These are phyloP conservation scores for Carallia brachiata DNA, from an alignment of 345 rosid genomes.

Conservation along the genomic window DNA sequence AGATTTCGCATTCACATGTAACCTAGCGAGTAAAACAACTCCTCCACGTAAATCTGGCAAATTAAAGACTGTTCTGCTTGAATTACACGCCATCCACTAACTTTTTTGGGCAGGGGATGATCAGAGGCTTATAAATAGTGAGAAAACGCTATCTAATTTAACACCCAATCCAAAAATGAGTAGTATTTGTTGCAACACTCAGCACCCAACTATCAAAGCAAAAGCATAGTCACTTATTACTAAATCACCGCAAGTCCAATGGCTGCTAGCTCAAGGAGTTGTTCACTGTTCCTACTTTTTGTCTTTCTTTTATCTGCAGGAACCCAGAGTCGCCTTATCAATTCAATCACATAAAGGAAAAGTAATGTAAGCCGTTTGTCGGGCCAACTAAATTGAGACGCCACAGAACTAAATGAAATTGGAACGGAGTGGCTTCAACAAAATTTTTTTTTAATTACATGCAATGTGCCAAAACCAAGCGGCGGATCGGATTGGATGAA, in stretches of 20 bases:
- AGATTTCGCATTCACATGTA: not conserved
- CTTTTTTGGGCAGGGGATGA: not conserved
- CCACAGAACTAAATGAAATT: not conserved
- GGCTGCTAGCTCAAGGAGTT: not conserved
- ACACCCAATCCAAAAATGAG: too few relatives aligned
- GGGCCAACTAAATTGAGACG: constrained; percentile 7
- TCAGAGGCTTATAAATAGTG: constrained; percentile 5
- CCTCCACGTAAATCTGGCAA: constrained; percentile 12
- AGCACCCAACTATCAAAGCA: not conserved
- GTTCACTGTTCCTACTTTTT: not conserved
- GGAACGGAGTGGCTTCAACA: not conserved
- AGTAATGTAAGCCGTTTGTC: constrained; percentile 7
- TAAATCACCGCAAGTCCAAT: not conserved
- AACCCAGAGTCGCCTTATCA: not conserved
- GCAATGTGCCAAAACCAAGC: too few relatives aligned
- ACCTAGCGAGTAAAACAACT: not conserved
- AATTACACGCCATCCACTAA: constrained; percentile 13
- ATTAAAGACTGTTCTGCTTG: not conserved
- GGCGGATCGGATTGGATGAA: too few relatives aligned
- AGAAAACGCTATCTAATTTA: too few relatives aligned
- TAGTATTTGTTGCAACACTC: too few relatives aligned
- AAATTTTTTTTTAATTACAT: too few relatives aligned
- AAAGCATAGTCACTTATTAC: not conserved
- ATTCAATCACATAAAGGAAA: not conserved
- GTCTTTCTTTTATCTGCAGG: not conserved